Conservation (phyloP, 2,329 filamentous ascomycete species). For the Curvularia spicifera region DNA sequence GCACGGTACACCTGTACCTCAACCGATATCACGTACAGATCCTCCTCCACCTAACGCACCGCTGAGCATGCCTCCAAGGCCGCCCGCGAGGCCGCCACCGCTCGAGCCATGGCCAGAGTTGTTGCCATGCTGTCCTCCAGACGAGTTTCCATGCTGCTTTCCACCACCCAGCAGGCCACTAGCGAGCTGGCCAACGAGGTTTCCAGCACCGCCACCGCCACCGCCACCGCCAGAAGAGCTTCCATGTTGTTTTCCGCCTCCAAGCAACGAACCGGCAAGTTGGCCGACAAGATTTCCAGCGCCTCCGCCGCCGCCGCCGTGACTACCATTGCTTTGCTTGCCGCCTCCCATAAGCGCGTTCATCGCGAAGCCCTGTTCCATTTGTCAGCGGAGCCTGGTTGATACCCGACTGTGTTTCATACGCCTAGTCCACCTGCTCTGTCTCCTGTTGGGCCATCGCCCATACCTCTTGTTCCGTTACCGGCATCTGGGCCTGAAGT, state of each 20-base stretch:
- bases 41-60: slow-evolving; percentile 48
- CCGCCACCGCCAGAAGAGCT: slow-evolving; percentile 33
- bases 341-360: slow-evolving; percentile 59
- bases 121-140: slow-evolving; percentile 52
- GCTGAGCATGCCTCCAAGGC: slow-evolving; percentile 40
- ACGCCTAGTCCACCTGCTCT: slow-evolving; percentile 66
- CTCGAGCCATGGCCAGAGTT: slow-evolving; percentile 44
- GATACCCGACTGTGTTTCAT: slow-evolving; percentile 44
- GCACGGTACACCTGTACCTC: background rate
- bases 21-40: slow-evolving; percentile 36
- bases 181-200: slow-evolving; percentile 62
- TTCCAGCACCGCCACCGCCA: slow-evolving; percentile 45
- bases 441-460: slow-evolving; percentile 62
- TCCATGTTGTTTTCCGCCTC: slow-evolving; percentile 40
- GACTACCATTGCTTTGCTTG: slow-evolving; percentile 43
- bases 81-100: slow-evolving; percentile 17
- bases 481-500: slow-evolving; percentile 35
- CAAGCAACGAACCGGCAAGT: slow-evolving; percentile 59
- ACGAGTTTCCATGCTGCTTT: slow-evolving; percentile 53
- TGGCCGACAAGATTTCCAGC: slow-evolving; percentile 57
- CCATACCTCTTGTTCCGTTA: slow-evolving; percentile 58
- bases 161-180: slow-evolving; percentile 53
- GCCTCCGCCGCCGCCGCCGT: slow-evolving; percentile 41
- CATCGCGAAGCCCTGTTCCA: slow-evolving; percentile 64
- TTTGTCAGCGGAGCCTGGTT: slow-evolving; percentile 31